phyloP scores from a whole-genome alignment of 805 yeast genomes.

The Ogataea trehalophila region DNA sequence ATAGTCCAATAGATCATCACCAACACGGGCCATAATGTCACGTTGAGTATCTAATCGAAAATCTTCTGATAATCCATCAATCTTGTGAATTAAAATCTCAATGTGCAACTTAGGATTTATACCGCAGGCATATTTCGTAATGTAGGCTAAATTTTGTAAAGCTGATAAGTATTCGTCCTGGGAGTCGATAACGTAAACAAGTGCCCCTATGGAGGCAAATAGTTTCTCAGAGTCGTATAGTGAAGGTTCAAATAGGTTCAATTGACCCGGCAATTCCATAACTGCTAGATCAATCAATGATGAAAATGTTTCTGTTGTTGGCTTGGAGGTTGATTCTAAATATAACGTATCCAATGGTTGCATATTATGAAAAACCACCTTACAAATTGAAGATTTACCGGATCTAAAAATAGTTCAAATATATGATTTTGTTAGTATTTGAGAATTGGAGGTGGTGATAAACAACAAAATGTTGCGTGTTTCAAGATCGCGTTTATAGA shows the following conservation, averaged over 20 bases:
- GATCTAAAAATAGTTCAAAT: conserved; percentile 39
- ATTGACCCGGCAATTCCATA: conserved; percentile 93
- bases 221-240: conserved; percentile 68
- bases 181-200: conserved; percentile 90
- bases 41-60: conserved; percentile 91
- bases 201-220: conserved; percentile 79
- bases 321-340: conserved; percentile 83
- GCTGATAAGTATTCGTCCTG: conserved; percentile 95
- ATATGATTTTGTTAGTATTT: conserved; percentile 4
- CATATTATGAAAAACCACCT: conserved; percentile 95
- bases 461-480: not conserved
- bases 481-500: too few species aligned
- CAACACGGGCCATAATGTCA: conserved; percentile 93
- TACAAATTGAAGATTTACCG: conserved; percentile 93
- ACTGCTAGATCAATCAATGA: conserved; percentile 83
- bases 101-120: conserved; percentile 82
- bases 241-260: conserved; percentile 81
- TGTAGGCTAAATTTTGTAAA: conserved; percentile 79
- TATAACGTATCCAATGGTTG: conserved; percentile 91
- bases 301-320: conserved; percentile 77
- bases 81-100: conserved; percentile 92
- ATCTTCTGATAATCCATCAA: conserved; percentile 92
- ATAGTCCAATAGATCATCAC: conserved; percentile 84
- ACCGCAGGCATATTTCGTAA: conserved; percentile 80
- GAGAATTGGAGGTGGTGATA: not conserved